A percentile compares a stretch with the other conserved stretches of the same genome.
Evolutionary conservation across 148 eudicot species (phyloP).

Genomic region (Polygonum aviculare): DNA sequence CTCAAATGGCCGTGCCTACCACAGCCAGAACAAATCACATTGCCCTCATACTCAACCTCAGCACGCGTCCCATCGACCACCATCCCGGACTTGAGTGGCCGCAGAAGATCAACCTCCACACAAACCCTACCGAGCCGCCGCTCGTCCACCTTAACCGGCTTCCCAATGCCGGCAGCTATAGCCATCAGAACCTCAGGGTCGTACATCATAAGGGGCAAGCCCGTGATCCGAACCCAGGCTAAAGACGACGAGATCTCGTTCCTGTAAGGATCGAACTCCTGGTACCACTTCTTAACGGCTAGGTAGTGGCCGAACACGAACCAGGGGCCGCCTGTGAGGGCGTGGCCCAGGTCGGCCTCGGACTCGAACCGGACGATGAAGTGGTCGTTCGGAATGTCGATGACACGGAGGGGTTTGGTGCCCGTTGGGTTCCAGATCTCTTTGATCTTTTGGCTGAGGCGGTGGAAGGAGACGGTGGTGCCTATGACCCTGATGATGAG

Average conservation of each 20-base stretch:
- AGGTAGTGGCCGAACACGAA: not conserved
- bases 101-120: no score
- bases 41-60: no score
- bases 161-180: not conserved
- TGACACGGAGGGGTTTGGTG: no score
- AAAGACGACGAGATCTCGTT: not conserved
- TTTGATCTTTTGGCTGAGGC: no score
- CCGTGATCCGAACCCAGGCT: not conserved
- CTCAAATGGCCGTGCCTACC: no score
- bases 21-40: no score
- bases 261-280: not conserved
- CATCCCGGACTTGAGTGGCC: no score
- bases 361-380: not conserved
- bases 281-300: not conserved
- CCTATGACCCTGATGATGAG: not conserved
- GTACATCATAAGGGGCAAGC: not conserved
- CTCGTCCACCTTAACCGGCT: not conserved
- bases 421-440: no score
- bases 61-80: no score
- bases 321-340: not conserved
- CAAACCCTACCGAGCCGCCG: no score
- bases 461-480: no score
- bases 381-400: not conserved
- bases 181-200: not conserved
- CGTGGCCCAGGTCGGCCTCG: not conserved